A percentile compares a stretch with the other conserved stretches of the same genome.
phyloP scores from a whole-genome alignment of 352 stramenopile genomes.

The Globisporangium uncinulatum region DNA sequence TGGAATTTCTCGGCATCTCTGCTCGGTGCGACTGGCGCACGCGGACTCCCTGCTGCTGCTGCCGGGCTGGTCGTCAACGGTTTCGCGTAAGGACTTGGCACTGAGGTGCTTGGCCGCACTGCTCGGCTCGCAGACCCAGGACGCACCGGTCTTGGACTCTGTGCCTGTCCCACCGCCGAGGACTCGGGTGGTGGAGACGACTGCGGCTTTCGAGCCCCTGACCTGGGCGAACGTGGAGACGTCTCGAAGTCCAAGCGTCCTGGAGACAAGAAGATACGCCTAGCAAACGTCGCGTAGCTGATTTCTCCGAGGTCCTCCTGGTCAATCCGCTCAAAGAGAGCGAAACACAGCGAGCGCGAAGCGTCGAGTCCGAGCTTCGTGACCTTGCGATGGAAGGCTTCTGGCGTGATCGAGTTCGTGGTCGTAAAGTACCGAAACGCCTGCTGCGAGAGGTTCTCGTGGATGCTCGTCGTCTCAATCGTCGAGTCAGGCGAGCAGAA shows the following conservation, averaged over 20 bases:
- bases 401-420: constrained; percentile 60
- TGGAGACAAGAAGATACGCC: constrained; percentile 48
- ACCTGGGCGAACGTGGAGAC: neutral
- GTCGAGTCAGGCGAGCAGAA: constrained; percentile 35
- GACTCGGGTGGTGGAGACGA: neutral
- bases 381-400: constrained; percentile 64
- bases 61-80: neutral
- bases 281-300: constrained; percentile 53
- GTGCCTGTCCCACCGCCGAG: neutral
- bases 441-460: constrained; percentile 59
- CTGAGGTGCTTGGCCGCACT: neutral
- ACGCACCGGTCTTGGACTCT: neutral
- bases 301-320: constrained; percentile 64
- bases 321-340: constrained; percentile 56
- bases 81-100: constrained; percentile 2
- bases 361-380: constrained; percentile 48
- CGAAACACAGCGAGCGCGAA: constrained; percentile 34
- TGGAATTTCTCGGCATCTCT: neutral
- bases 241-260: constrained; percentile 21
- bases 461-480: constrained; percentile 27
- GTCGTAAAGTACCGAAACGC: constrained; percentile 78
- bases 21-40: neutral
- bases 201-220: neutral
- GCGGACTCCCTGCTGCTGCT: neutral
- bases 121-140: neutral